These are phyloP conservation scores for Amanita pallidorosea DNA, from an alignment of 768 basidiomycete species.

Conservation along the genomic window DNA sequence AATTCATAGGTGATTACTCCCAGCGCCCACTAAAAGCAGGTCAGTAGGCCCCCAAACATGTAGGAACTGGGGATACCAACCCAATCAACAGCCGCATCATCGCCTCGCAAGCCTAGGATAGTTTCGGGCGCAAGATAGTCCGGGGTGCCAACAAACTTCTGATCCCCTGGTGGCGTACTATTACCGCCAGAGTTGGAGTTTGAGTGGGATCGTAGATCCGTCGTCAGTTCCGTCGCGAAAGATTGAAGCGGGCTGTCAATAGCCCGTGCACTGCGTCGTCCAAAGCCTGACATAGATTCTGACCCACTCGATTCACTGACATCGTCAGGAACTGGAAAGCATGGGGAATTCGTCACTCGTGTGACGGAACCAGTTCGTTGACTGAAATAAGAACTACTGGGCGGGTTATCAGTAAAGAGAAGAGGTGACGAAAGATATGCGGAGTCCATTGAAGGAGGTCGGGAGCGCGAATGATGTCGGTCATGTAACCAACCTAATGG, in stretches of 20 bases:
- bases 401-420: conserved; percentile 36
- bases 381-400: conserved; percentile 55
- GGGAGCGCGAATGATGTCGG: conserved; percentile 59
- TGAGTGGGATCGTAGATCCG: conserved; percentile 72
- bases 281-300: conserved; percentile 53
- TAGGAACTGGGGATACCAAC: conserved; percentile 32
- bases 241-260: conserved; percentile 79
- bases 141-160: conserved; percentile 95
- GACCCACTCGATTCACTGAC: conserved; percentile 81
- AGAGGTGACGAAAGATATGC: conserved; percentile 72
- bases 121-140: conserved; percentile 96
- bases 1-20: conserved; percentile 99
- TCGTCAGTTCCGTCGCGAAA: conserved; percentile 78
- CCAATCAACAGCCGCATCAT: conserved; percentile 96
- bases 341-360: conserved; percentile 54
- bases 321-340: conserved; percentile 67
- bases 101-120: conserved; percentile 89
- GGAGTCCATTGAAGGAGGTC: conserved; percentile 76
- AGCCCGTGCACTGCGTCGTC: conserved; percentile 33
- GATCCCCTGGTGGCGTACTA: conserved; percentile 69
- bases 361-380: conserved; percentile 51
- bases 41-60: conserved; percentile 8
- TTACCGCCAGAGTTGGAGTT: conserved; percentile 49
- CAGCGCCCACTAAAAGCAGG: conserved; percentile 75
- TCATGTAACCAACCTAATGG: conserved; percentile 35